A percentile compares a stretch with the other conserved stretches of the same genome.
Evolutionary conservation across 2,329 filamentous ascomycete species (phyloP).

Genomic region (Colletotrichum spinosum): DNA sequence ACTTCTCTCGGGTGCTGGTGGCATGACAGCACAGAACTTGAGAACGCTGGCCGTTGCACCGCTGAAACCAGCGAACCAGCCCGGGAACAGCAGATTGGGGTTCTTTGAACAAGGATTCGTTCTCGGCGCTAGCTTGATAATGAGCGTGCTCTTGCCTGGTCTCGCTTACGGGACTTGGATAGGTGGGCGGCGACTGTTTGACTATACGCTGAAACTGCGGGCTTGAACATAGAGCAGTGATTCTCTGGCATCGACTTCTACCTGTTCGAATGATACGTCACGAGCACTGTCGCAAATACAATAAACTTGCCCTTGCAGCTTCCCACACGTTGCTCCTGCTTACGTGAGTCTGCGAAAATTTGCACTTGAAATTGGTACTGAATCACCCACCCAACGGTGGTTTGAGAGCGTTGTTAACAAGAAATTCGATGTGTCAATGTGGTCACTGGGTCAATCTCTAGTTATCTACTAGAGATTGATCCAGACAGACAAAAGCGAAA

Average conservation of each 20-base stretch:
- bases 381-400: no score
- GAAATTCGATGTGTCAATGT: no score
- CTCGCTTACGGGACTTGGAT: conserved; percentile 35
- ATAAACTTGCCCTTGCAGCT: no score
- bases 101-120: conserved; percentile 31
- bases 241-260: no score
- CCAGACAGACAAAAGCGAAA: no score
- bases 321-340: no score
- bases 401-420: no score
- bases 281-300: no score
- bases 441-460: no score
- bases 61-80: conserved; percentile 23
- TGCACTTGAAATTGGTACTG: no score
- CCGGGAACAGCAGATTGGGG: conserved; percentile 28
- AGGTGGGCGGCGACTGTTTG: conserved; percentile 27
- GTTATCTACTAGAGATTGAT: no score
- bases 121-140: conserved; percentile 29
- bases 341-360: no score
- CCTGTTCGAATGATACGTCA: neutral
- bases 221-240: neutral
- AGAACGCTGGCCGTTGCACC: conserved; percentile 17
- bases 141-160: conserved; percentile 27
- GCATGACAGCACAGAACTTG: conserved; percentile 13
- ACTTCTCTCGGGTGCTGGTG: conserved; percentile 14
- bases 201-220: conserved; percentile 26